Conservation (phyloP, 2,329 filamentous ascomycete species). For the Penicillium griseofulvum region DNA sequence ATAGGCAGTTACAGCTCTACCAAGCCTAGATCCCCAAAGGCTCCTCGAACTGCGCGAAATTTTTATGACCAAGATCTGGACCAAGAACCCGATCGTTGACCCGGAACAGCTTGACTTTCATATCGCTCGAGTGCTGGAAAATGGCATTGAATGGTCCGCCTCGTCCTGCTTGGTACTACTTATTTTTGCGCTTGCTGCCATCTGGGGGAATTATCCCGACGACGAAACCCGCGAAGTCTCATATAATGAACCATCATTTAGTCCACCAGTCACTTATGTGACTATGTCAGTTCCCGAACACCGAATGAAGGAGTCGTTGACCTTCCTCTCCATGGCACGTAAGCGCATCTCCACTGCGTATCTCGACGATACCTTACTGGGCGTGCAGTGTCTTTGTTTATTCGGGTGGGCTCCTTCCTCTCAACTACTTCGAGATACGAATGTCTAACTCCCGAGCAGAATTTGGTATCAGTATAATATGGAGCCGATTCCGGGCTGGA, state of each 20-base stretch:
- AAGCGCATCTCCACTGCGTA: constrained; percentile 25
- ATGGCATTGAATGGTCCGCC: constrained; percentile 24
- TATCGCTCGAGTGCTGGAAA: constrained; percentile 22
- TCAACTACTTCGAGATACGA: neutral
- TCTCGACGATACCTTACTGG: constrained; percentile 23
- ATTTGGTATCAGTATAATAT: constrained; percentile 30
- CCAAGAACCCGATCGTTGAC: constrained; percentile 27
- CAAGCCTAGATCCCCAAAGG: constrained; percentile 17
- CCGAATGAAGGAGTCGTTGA: constrained; percentile 24
- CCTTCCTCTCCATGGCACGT: constrained; percentile 23
- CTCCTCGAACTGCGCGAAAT: constrained; percentile 24
- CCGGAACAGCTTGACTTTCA: constrained; percentile 22
- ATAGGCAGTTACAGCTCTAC: constrained; percentile 7
- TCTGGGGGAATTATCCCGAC: constrained; percentile 27
- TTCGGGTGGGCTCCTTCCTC: constrained; percentile 17
- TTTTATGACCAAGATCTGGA: constrained; percentile 26
- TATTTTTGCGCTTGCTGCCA: constrained; percentile 24
- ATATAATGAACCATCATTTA: constrained; percentile 11
- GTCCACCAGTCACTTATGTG: constrained; percentile 15
- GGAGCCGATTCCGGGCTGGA: constrained; percentile 27
- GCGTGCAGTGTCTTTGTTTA: constrained; percentile 25
- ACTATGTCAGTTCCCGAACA: constrained; percentile 22
- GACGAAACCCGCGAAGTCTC: constrained; percentile 20
- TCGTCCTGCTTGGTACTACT: constrained; percentile 24
- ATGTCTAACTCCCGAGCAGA: constrained; percentile 8